phyloP scores from a whole-genome alignment of 768 basidiomycete species.

The Strobilomyces echinocephalus region DNA sequence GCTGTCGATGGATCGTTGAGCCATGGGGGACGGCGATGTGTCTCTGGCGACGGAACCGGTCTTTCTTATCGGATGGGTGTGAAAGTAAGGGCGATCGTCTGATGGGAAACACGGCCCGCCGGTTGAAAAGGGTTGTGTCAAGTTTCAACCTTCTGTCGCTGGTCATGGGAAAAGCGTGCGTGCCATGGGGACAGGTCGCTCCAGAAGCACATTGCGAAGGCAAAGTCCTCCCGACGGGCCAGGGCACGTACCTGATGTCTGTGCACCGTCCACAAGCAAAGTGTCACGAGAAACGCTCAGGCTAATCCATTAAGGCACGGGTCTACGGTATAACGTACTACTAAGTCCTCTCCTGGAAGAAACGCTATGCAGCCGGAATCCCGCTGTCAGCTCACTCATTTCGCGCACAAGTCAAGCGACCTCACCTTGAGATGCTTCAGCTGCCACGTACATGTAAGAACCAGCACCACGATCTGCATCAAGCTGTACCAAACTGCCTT shows the following conservation, averaged over 20 bases:
- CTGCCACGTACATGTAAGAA: constrained; percentile 90
- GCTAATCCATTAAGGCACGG: constrained; percentile 3
- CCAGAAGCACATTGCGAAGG: no score
- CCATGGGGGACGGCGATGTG: background rate
- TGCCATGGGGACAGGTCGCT: no score
- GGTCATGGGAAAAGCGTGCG: background rate
- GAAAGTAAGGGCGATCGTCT: background rate
- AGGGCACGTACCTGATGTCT: constrained; percentile 1
- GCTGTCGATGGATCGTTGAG: constrained; percentile 20
- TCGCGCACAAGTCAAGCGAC: constrained; percentile 5
- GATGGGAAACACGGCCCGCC: constrained; percentile 3
- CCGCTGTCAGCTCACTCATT: background rate
- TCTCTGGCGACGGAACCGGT: background rate
- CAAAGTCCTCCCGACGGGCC: background rate
- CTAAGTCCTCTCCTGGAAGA: constrained; percentile 80
- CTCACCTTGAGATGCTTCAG: constrained; percentile 83
- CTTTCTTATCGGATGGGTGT: constrained; percentile 11
- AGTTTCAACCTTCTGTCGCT: constrained; percentile 8
- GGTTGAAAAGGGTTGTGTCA: constrained; percentile 9
- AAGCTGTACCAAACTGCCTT: constrained; percentile 93
- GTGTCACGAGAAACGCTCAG: background rate
- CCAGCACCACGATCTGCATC: constrained; percentile 77
- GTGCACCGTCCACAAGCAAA: background rate
- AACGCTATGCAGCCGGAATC: constrained; percentile 44
- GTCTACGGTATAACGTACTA: constrained; percentile 6